phyloP scores from a whole-genome alignment of 2,329 filamentous ascomycete genomes.

The Colletotrichum limetticola region DNA sequence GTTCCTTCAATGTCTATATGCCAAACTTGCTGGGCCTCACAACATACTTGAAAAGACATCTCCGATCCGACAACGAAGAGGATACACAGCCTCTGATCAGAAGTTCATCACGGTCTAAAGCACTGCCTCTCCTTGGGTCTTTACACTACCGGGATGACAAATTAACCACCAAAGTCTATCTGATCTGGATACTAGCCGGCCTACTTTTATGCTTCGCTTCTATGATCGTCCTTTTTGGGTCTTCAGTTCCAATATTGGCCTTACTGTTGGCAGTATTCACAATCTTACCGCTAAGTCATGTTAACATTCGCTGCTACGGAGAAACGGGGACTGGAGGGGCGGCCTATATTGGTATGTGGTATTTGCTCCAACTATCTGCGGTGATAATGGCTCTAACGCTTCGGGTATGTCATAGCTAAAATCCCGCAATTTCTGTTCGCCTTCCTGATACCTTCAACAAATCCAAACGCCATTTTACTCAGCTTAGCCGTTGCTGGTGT shows the following conservation, averaged over 20 bases:
- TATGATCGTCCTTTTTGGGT: neutral
- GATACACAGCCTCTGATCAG: neutral
- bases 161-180: neutral
- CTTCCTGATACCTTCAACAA: neutral
- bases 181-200: neutral
- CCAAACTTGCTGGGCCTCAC: neutral
- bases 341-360: neutral
- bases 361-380: neutral
- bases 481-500: conserved; percentile 7
- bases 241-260: neutral
- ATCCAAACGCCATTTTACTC: neutral
- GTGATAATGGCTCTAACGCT: neutral
- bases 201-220: neutral
- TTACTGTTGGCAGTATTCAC: neutral
- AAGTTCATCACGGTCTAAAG: neutral
- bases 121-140: neutral
- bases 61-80: neutral
- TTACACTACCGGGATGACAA: neutral
- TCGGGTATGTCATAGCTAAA: neutral
- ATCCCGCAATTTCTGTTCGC: conserved; percentile 1
- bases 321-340: conserved; percentile 4
- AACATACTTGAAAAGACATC: neutral
- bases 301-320: neutral
- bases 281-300: neutral
- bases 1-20: neutral